phyloP scores from a whole-genome alignment of 495 filamentous ascomycete genomes.

The Xylaria curta region DNA sequence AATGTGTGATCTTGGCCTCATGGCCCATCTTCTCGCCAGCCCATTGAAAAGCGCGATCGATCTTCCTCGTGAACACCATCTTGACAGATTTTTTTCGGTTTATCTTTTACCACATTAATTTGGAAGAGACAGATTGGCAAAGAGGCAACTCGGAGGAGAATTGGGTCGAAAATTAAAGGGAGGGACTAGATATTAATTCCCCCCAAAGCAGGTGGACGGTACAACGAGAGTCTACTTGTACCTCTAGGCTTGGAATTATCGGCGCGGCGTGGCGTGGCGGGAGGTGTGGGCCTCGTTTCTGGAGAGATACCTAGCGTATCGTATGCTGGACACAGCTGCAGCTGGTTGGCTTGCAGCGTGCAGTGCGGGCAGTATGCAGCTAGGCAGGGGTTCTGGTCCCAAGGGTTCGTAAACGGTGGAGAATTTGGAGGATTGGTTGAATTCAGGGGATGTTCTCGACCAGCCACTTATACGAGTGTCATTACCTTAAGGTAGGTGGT shows the following conservation, averaged over 20 bases:
- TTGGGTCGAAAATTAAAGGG: neutral
- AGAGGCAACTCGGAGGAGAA: neutral
- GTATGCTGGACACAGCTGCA: neutral
- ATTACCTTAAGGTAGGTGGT: neutral
- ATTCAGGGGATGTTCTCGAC: conserved; percentile 14
- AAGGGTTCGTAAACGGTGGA: neutral
- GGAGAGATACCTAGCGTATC: neutral
- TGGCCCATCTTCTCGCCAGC: conserved; percentile 95
- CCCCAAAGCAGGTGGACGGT: neutral
- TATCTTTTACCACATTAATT: neutral
- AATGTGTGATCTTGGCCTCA: conserved; percentile 85
- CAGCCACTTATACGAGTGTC: conserved; percentile 18
- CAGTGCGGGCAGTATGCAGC: conserved; percentile 3
- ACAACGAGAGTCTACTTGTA: neutral
- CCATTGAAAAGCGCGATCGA: conserved; percentile 98
- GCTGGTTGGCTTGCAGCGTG: conserved; percentile 15
- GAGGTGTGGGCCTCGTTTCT: conserved; percentile 17
- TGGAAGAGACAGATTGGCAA: neutral
- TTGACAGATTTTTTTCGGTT: conserved; percentile 21
- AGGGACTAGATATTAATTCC: conserved; percentile 15
- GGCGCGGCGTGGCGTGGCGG: conserved; percentile 7
- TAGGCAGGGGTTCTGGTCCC: conserved; percentile 9
- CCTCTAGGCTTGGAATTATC: conserved; percentile 9
- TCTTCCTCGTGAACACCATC: conserved; percentile 96
- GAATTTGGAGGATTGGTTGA: neutral